Conservation (phyloP, 805 yeast genomes). For the Schwanniomyces pseudopolymorphus region DNA sequence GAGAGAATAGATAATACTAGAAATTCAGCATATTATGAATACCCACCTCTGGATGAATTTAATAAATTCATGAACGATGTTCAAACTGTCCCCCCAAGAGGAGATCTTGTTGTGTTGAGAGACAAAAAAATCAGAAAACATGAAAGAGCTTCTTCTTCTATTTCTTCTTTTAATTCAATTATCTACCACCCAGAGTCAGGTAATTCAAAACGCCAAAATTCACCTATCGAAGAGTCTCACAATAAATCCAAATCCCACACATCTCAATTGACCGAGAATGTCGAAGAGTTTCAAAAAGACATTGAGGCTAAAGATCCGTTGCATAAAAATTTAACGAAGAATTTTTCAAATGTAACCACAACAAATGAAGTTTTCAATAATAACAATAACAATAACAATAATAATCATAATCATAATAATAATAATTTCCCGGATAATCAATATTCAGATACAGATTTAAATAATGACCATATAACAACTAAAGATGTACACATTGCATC, state of each 20-base stretch:
- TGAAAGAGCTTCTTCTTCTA: conserved; percentile 15
- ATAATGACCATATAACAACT: not conserved
- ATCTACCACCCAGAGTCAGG: not conserved
- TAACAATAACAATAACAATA: no score
- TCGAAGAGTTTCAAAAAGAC: not conserved
- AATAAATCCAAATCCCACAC: not conserved
- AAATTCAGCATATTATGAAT: conserved; percentile 6
- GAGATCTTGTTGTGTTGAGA: conserved; percentile 15
- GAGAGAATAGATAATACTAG: not conserved
- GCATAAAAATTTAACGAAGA: not conserved
- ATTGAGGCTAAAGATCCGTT: not conserved
- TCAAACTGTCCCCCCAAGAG: conserved; percentile 24
- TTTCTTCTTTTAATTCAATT: conserved; percentile 18
- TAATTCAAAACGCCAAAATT: not conserved
- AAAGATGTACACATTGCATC: not conserved
- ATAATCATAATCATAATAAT: no score
- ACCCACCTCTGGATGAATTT: conserved; percentile 10
- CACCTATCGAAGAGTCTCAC: not conserved
- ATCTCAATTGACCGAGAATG: not conserved
- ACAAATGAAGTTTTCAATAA: no score
- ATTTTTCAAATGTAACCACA: not conserved
- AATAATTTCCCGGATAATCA: no score
- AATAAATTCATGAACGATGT: conserved; percentile 17
- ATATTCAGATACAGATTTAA: no score
- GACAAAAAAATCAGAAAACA: conserved; percentile 14